Conservation (phyloP, 1,284 basidiomycete species). For the Pseudomicrostroma phylloplanum region DNA sequence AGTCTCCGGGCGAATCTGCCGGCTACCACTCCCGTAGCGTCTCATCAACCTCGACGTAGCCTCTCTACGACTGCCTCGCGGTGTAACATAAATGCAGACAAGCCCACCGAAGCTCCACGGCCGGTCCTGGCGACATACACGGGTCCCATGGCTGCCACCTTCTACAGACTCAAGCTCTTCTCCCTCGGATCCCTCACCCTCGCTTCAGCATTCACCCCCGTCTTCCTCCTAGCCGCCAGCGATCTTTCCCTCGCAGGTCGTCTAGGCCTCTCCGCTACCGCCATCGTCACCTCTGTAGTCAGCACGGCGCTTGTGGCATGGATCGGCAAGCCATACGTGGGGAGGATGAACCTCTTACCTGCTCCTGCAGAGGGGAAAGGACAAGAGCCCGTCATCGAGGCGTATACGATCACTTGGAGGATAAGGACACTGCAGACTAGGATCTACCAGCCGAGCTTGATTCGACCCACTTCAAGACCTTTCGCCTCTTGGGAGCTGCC, state of each 20-base stretch:
- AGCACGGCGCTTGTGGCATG: constrained; percentile 71
- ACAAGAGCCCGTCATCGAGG: constrained; percentile 54
- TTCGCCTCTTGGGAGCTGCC: constrained; percentile 64
- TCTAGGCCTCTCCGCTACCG: constrained; percentile 64
- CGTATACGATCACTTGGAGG: constrained; percentile 64
- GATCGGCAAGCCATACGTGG: constrained; percentile 61
- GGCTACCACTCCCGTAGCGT: no score
- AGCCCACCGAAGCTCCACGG: no score
- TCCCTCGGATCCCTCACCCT: constrained; percentile 71
- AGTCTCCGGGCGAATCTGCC: no score
- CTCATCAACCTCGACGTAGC: no score
- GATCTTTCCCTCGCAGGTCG: constrained; percentile 66
- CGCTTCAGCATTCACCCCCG: constrained; percentile 65
- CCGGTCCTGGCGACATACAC: constrained; percentile 34
- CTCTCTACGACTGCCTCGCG: no score
- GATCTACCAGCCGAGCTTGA: constrained; percentile 68
- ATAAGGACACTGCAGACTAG: constrained; percentile 61
- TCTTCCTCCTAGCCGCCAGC: constrained; percentile 73
- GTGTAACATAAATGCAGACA: no score
- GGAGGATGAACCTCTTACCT: constrained; percentile 48
- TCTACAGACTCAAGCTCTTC: constrained; percentile 72
- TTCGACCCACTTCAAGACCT: constrained; percentile 64
- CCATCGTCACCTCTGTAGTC: constrained; percentile 64
- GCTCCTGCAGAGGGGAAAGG: background rate
- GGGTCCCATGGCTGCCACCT: constrained; percentile 67